phyloP scores from a whole-genome alignment of 768 basidiomycete species.

The Pleurotus salmoneostramineus region DNA sequence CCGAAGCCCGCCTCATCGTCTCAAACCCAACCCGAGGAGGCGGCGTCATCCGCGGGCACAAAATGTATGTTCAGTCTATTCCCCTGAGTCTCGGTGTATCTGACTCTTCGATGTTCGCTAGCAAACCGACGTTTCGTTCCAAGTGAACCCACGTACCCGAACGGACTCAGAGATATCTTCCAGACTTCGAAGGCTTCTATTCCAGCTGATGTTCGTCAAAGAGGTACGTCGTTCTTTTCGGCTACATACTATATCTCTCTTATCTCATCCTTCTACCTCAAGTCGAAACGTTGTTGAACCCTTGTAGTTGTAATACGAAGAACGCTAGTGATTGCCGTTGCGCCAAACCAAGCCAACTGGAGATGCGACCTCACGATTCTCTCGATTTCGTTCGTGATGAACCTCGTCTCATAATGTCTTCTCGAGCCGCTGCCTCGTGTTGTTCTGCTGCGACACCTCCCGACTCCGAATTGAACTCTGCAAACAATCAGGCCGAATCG shows the following conservation, averaged over 20 bases:
- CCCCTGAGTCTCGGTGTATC: neutral
- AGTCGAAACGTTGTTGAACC: conserved; percentile 64
- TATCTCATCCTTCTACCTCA: conserved; percentile 7
- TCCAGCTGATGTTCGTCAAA: conserved; percentile 43
- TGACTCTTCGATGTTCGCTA: conserved; percentile 7
- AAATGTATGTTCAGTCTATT: conserved; percentile 17
- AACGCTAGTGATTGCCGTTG: conserved; percentile 42
- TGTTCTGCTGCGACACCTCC: conserved; percentile 1
- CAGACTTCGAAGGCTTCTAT: conserved; percentile 21
- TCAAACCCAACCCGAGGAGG: conserved; percentile 22
- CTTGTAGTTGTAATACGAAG: conserved; percentile 51
- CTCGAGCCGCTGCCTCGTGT: conserved; percentile 33
- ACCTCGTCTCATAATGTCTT: conserved; percentile 26
- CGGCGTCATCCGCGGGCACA: conserved; percentile 13
- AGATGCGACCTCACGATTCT: too few relatives aligned
- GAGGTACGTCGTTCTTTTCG: conserved; percentile 30
- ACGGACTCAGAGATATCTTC: conserved; percentile 61
- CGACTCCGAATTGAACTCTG: too few relatives aligned
- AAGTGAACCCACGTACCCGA: conserved; percentile 66
- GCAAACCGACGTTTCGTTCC: conserved; percentile 68
- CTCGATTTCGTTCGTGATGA: conserved; percentile 9
- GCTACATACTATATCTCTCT: neutral
- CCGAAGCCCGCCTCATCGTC: conserved; percentile 29
- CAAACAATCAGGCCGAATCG: neutral
- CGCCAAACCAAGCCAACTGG: too few relatives aligned